These are phyloP conservation scores for Starmerella kuoi DNA, from an alignment of 805 yeast species.

Conservation along the genomic window DNA sequence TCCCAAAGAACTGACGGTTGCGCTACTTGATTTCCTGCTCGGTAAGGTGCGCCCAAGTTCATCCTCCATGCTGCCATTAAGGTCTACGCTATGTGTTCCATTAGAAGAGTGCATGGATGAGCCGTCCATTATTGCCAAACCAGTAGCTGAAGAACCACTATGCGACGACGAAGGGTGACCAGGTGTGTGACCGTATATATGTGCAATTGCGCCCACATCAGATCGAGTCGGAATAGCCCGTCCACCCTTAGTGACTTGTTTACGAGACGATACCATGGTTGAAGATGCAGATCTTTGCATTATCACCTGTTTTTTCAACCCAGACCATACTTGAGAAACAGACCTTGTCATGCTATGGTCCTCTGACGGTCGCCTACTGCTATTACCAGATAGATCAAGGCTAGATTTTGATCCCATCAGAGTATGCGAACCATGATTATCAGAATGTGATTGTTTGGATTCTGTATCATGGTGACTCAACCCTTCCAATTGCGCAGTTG, in stretches of 20 bases:
- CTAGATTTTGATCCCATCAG: background rate
- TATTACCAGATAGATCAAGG: background rate
- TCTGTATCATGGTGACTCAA: background rate
- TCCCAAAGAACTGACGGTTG: conserved; percentile 20
- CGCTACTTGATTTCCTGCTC: conserved; percentile 20
- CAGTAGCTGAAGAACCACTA: background rate
- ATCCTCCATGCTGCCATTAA: conserved; percentile 2
- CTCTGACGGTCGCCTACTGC: background rate
- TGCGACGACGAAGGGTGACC: background rate
- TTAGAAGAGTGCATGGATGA: background rate
- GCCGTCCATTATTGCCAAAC: background rate
- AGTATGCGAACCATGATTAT: background rate
- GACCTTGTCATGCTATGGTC: conserved; percentile 15
- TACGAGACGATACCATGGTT: conserved; percentile 7
- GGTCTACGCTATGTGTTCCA: background rate
- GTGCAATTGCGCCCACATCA: conserved; percentile 19
- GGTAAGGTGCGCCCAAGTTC: conserved; percentile 8
- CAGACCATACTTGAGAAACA: conserved; percentile 21
- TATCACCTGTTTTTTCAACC: conserved; percentile 19
- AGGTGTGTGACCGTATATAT: background rate
- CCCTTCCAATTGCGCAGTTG: background rate
- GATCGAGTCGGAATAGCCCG: conserved; percentile 23
- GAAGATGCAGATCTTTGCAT: conserved; percentile 22
- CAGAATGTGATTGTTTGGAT: background rate
- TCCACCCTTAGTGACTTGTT: conserved; percentile 22